Base-by-base conservation (phyloP, 768 basidiomycete species). In the Suillus occidentalis region DNA sequence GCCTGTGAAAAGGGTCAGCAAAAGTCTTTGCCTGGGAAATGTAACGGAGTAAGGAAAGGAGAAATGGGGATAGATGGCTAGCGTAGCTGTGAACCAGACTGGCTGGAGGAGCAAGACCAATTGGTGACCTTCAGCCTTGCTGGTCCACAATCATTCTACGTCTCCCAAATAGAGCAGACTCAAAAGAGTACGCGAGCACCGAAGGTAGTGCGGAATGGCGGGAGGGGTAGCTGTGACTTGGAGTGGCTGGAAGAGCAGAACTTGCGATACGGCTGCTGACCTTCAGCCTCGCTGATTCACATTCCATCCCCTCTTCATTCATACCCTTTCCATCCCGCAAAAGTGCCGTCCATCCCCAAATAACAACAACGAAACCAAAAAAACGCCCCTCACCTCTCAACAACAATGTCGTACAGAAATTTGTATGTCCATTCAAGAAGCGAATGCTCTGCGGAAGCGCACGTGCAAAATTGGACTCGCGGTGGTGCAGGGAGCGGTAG, bases 371-470 rank as follows among this genome's bases (percentile, higher is more conserved):
- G 28, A 25, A 40, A 57, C 31, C 18, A 0, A 39, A 13, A 34
- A 6, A n/a, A 61, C 7, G 12, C 8, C 8, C 64, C 76, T 13
- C 66, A 80, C 83, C 83, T 67, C 89, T 81, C 37, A 95, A 73
- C 10, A 91, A 80, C 10, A 96, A 79, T 0, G 91, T 92, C 1
- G 94, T 96, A 67, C 92, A 93, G 75, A 94, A 95, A 71, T 89
- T 91, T 14, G 90, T 92, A 71, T 97, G 95, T 0, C 92, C 94
- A 50, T 82, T 85, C 66, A 96, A 81, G 82, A 96, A 90, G 22
- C 88, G 80, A 60, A 95, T 82, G 22, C 81, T 83, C 74, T 95
- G 94, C 0, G 94, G 90, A 1, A 92, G 79, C 1, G 84, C 94
- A 64, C 88, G 78, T 60, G 82, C 78, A 82, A 95, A 92, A 78